A percentile compares a stretch with the other conserved stretches of the same genome.
These are phyloP conservation scores for Xerocomus potaroensis DNA, from an alignment of 768 basidiomycete species.

Conservation along the genomic window DNA sequence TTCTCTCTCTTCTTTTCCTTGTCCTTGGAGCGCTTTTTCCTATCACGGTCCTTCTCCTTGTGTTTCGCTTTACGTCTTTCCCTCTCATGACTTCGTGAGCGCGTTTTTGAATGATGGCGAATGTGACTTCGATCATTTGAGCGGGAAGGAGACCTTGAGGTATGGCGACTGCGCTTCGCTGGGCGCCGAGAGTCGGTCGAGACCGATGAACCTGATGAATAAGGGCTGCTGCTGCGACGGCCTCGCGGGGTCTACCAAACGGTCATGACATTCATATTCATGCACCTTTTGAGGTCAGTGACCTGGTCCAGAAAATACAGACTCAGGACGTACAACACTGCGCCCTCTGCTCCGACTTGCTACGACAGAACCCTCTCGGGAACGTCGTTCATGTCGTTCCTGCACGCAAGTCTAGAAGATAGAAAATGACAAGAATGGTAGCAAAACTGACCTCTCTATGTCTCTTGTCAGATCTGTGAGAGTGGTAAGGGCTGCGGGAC, in stretches of 20 bases:
- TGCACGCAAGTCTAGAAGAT: background rate
- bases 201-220: constrained; percentile 12
- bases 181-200: constrained; percentile 14
- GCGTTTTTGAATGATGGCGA: constrained; percentile 22
- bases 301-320: background rate
- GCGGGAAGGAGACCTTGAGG: constrained; percentile 21
- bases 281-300: constrained; percentile 26
- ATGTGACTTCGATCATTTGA: constrained; percentile 14
- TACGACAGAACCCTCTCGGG: background rate
- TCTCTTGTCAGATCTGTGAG: constrained; percentile 2
- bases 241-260: constrained; percentile 20
- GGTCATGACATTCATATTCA: constrained; percentile 13
- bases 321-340: constrained; percentile 27
- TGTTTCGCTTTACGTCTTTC: constrained; percentile 23
- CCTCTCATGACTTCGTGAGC: constrained; percentile 27
- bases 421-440: background rate
- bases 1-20: constrained; percentile 35
- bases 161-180: constrained; percentile 14
- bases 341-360: constrained; percentile 17
- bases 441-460: constrained; percentile 7
- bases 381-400: constrained; percentile 9
- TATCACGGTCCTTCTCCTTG: constrained; percentile 30
- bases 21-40: constrained; percentile 36
- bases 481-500: constrained; percentile 18
- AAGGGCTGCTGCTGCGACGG: constrained; percentile 15